Conservation (phyloP, 148 eudicot species). For the Fagopyrum homotropicum region DNA sequence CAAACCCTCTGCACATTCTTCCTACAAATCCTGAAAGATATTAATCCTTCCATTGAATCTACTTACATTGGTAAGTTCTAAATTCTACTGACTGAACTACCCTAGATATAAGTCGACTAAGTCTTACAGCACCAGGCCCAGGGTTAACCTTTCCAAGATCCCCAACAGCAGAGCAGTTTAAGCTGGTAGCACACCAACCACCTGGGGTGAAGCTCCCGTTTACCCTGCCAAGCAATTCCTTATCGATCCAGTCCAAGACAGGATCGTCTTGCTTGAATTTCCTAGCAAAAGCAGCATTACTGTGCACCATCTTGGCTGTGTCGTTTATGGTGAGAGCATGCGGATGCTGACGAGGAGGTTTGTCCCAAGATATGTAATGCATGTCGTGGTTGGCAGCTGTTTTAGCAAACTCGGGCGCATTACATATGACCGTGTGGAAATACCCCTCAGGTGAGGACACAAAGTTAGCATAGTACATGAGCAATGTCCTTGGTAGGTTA, state of each 20-base stretch:
- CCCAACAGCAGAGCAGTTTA: constrained; percentile 53
- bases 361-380: constrained; percentile 91
- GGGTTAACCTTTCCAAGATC: constrained; percentile 49
- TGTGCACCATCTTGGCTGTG: constrained; percentile 46
- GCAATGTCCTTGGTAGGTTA: constrained; percentile 78
- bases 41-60: constrained; percentile 21
- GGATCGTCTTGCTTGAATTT: constrained; percentile 56
- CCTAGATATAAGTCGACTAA: constrained; percentile 39
- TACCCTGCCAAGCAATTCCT: constrained; percentile 45
- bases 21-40: not conserved
- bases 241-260: constrained; percentile 66
- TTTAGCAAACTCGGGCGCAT: constrained; percentile 50
- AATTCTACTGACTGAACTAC: constrained; percentile 35
- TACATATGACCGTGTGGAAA: constrained; percentile 91
- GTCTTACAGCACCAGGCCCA: constrained; percentile 70
- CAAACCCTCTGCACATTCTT: not conserved
- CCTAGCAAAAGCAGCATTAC: constrained; percentile 79
- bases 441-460: constrained; percentile 92
- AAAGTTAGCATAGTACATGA: constrained; percentile 93
- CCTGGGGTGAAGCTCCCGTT: constrained; percentile 81
- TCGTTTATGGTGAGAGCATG: constrained; percentile 56
- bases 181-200: constrained; percentile 73
- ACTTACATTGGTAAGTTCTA: constrained; percentile 47
- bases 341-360: constrained; percentile 86
- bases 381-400: constrained; percentile 80